Percentiles rank a stretch among this genome's conserved stretches.
These are phyloP conservation scores for Thelonectria blattea DNA, from an alignment of 2,329 filamentous ascomycete species.

Conservation along the genomic window DNA sequence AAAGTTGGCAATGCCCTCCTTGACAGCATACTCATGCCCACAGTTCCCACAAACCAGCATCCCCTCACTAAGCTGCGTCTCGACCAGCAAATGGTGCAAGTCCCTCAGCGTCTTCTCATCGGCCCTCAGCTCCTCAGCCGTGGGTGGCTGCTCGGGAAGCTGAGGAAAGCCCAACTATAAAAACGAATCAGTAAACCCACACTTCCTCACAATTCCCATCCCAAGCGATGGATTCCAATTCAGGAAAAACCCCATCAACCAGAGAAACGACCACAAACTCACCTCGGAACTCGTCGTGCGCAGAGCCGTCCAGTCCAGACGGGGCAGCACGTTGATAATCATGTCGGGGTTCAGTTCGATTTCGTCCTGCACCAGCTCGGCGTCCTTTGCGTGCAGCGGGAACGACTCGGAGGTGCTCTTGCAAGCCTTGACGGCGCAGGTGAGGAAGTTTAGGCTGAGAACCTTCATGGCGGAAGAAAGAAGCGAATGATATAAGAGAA, in stretches of 20 bases:
- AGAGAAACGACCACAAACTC: slow-evolving; percentile 38
- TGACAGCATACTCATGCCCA: slow-evolving; percentile 90
- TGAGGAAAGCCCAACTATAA: slow-evolving; percentile 77
- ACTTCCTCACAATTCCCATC: too few species aligned
- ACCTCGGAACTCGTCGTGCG: slow-evolving; percentile 79
- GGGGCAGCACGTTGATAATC: slow-evolving; percentile 81
- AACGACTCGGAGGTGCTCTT: slow-evolving; percentile 81
- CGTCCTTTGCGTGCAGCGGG: slow-evolving; percentile 90
- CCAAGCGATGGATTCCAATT: too few species aligned
- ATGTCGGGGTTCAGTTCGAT: slow-evolving; percentile 82
- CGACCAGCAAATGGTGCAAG: slow-evolving; percentile 80
- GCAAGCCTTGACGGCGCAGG: slow-evolving; percentile 95
- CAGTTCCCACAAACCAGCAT: slow-evolving; percentile 91
- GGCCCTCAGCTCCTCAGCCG: slow-evolving; percentile 64
- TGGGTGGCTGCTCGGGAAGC: slow-evolving; percentile 70
- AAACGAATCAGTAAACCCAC: background rate
- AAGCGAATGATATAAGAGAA: background rate
- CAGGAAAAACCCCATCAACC: too few species aligned
- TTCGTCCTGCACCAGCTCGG: slow-evolving; percentile 87
- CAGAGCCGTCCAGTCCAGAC: slow-evolving; percentile 88
- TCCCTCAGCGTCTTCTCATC: slow-evolving; percentile 77
- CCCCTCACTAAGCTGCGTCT: slow-evolving; percentile 89
- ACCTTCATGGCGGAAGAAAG: slow-evolving; percentile 77
- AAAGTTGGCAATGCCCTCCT: slow-evolving; percentile 97
- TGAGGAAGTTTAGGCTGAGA: slow-evolving; percentile 93